phyloP scores from a whole-genome alignment of 2,329 filamentous ascomycete species.

The Coniochaeta sp. region DNA sequence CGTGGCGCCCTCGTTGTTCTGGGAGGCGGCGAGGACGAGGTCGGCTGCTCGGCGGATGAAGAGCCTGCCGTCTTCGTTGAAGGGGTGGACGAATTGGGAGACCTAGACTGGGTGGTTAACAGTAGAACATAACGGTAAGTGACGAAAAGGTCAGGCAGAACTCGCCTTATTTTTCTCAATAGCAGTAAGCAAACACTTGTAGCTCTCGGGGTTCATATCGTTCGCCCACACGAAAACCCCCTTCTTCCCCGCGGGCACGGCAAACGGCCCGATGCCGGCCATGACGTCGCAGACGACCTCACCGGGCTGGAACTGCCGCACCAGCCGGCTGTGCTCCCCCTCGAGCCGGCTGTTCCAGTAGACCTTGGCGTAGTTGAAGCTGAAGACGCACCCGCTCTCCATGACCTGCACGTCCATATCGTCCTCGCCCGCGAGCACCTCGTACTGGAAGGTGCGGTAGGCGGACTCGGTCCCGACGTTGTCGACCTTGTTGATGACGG shows the following conservation, averaged over 20 bases:
- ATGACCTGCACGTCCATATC: slow-evolving; percentile 78
- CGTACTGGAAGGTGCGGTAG: slow-evolving; percentile 89
- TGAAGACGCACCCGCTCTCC: slow-evolving; percentile 80
- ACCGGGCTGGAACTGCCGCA: slow-evolving; percentile 69
- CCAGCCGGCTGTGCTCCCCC: slow-evolving; percentile 77
- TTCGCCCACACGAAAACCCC: slow-evolving; percentile 93
- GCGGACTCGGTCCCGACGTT: slow-evolving; percentile 79
- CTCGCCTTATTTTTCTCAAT: slow-evolving; percentile 72
- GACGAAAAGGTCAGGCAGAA: neutral
- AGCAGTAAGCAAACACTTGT: slow-evolving; percentile 62
- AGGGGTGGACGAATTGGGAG: slow-evolving; percentile 64
- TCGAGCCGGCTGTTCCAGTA: slow-evolving; percentile 97
- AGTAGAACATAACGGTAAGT: slow-evolving; percentile 2
- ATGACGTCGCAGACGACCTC: slow-evolving; percentile 94
- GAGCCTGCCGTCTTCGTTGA: slow-evolving; percentile 71
- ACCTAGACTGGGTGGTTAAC: slow-evolving; percentile 33
- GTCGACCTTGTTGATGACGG: slow-evolving; percentile 94
- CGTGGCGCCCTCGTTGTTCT: slow-evolving; percentile 45
- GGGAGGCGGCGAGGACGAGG: slow-evolving; percentile 44
- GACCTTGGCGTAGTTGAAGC: slow-evolving; percentile 90
- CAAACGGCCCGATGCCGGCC: slow-evolving; percentile 95
- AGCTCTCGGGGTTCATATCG: slow-evolving; percentile 90
- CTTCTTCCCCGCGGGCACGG: slow-evolving; percentile 83
- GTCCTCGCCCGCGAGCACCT: slow-evolving; percentile 75
- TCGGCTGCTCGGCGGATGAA: slow-evolving; percentile 72